Percentiles rank a stretch among this genome's conserved stretches.
Conservation (phyloP, 2,329 filamentous ascomycete genomes). For the Aspergillus sergii region DNA sequence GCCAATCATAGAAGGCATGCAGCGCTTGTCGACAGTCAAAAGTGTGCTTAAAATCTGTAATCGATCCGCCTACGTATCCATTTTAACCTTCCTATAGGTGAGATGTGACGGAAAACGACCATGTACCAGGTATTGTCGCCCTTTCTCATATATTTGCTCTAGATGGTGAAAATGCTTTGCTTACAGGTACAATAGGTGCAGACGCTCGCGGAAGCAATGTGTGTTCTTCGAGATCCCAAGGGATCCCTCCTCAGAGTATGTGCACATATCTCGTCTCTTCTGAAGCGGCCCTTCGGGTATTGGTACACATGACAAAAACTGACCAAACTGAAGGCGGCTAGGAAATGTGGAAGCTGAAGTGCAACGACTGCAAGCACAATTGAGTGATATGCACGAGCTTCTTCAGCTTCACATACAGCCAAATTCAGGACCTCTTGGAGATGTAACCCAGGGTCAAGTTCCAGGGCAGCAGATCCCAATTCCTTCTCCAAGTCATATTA, state of each 20-base stretch:
- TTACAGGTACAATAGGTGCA: conserved; percentile 27
- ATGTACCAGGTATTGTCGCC: conserved; percentile 33
- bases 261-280: neutral
- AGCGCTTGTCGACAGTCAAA: conserved; percentile 42
- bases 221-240: conserved; percentile 40
- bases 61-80: neutral
- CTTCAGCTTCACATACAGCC: conserved; percentile 15
- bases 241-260: conserved; percentile 33
- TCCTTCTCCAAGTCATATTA: neutral
- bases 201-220: conserved; percentile 38
- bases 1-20: conserved; percentile 36
- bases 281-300: neutral
- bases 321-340: conserved; percentile 28
- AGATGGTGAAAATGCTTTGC: neutral
- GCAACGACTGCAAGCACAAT: conserved; percentile 28
- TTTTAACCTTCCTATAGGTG: conserved; percentile 24
- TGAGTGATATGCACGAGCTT: conserved; percentile 29
- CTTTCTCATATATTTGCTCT: neutral
- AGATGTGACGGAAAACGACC: conserved; percentile 42
- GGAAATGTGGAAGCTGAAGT: conserved; percentile 39
- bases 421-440: neutral
- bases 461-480: neutral
- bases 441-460: conserved; percentile 5
- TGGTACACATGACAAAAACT: neutral
- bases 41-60: conserved; percentile 17